Base-by-base conservation (phyloP, 495 filamentous ascomycete genomes). In the Penicillium arizonense region DNA sequence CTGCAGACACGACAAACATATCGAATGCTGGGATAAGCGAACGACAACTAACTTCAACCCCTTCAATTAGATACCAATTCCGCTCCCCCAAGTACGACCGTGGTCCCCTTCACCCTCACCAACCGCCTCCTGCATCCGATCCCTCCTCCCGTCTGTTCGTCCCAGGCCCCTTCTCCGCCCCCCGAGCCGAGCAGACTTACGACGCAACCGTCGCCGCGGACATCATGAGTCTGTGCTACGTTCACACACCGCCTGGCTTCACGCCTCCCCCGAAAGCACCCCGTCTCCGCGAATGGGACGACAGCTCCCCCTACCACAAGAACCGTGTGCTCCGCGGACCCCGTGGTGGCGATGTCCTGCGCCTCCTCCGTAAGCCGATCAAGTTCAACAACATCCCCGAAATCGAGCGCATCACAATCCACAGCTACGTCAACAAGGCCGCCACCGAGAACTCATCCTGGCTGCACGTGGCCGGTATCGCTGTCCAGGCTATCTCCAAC, bases 51-150 rank as follows among this genome's bases (percentile, higher is more conserved):
- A 65, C 41, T 7, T 24, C 3, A 20, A 43, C 39, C 16, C 40
- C 37, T 41, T 57, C 13, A 33, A 34, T 32, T 14, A 96, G 91
- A 78, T 98, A 97, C 73, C 87, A 91, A 73, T 97, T 86, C 72
- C 89, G 89, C 39, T 83, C 94, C 36, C 95, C 95, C 36, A 90
- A 92, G 70, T 97, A 89, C 80, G 82, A 96, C 71, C 88, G 94
- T 67, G 94, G 94, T 48, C 91, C 92, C 42, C 79, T 97, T 34
- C 91, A 97, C 65, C 95, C 94, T 38, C 84, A 96, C 65, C 89
- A 95, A 70, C 91, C 89, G 12, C 94, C 90, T 4, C 80, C 84
- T 10, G 78, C 86, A 39, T 94, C 94, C 33, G 86, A 91, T 58
- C 92, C 94, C 10, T 79, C 86, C 49, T 96, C 94, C 52, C 87